A percentile compares a stretch with the other conserved stretches of the same genome.
Conservation (phyloP, 2,329 filamentous ascomycete species). For the Cordyceps tenuipes region DNA sequence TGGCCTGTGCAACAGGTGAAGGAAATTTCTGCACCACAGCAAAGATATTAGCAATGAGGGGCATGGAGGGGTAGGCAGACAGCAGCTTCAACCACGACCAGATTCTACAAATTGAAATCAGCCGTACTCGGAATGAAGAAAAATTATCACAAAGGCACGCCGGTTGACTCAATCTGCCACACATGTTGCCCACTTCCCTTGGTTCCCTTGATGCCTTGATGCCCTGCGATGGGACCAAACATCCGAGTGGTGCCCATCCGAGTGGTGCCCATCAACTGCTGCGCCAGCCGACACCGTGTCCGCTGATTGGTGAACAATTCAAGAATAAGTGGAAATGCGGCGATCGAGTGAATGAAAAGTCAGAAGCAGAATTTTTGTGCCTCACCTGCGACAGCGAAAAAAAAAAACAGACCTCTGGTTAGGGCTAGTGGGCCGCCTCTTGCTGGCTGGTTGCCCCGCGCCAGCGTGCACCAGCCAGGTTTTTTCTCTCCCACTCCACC, state of each 20-base stretch:
- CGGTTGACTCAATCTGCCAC: not conserved
- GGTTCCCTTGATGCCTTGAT: slow-evolving; percentile 3
- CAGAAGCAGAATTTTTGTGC: slow-evolving; percentile 7
- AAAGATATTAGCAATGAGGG: not conserved
- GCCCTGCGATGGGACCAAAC: slow-evolving; percentile 6
- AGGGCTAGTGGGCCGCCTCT: slow-evolving; percentile 6
- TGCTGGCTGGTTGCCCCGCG: slow-evolving; percentile 26
- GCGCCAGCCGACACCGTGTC: not conserved
- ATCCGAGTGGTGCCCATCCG: not conserved
- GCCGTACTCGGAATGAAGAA: not conserved
- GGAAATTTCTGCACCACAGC: slow-evolving; percentile 4
- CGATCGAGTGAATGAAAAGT: not conserved
- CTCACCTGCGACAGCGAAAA: not conserved
- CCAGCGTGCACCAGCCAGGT: slow-evolving; percentile 19
- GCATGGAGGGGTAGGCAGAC: slow-evolving; percentile 6
- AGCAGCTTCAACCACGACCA: not conserved
- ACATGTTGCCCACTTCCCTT: not conserved
- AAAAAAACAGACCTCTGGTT: slow-evolving; percentile 2
- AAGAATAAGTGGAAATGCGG: slow-evolving; percentile 2
- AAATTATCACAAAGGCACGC: not conserved
- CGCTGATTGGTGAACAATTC: not conserved
- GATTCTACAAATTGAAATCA: not conserved
- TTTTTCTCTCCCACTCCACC: slow-evolving; percentile 18
- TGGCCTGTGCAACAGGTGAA: slow-evolving; percentile 7
- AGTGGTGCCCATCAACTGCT: not conserved